phyloP scores from a whole-genome alignment of 306 rosid species.

The Prunus dulcis region DNA sequence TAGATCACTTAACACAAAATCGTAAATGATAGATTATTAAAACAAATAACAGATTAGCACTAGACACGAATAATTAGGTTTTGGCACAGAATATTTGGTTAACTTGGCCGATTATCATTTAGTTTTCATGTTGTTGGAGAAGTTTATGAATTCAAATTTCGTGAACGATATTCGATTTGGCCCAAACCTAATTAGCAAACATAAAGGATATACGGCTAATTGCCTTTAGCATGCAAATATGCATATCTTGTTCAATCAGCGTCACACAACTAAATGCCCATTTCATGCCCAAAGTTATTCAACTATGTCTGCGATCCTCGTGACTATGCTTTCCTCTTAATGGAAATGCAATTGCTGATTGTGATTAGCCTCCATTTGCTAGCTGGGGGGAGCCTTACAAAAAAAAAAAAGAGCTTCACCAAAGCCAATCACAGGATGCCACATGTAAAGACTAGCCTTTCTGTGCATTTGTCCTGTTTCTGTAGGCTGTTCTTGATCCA shows the following conservation, averaged over 20 bases:
- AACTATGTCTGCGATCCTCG: neutral
- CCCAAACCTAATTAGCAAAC: neutral
- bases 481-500: conserved; percentile 14
- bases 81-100: neutral
- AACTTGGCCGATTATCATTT: neutral
- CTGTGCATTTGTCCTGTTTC: conserved; percentile 28
- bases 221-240: neutral
- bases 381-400: neutral
- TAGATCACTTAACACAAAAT: neutral
- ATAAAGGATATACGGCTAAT: neutral
- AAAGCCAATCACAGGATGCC: neutral
- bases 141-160: neutral
- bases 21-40: neutral
- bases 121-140: neutral
- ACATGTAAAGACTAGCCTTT: conserved; percentile 9
- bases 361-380: neutral
- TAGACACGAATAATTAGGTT: neutral
- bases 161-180: neutral
- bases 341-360: conserved; percentile 2
- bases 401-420: no score
- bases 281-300: conserved; percentile 5
- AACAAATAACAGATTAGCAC: no score
- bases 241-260: conserved; percentile 4
- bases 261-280: neutral
- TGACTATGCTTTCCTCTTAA: neutral